These are phyloP conservation scores for Pelargonium australe DNA, from an alignment of 441 rosid genomes.

Conservation along the genomic window DNA sequence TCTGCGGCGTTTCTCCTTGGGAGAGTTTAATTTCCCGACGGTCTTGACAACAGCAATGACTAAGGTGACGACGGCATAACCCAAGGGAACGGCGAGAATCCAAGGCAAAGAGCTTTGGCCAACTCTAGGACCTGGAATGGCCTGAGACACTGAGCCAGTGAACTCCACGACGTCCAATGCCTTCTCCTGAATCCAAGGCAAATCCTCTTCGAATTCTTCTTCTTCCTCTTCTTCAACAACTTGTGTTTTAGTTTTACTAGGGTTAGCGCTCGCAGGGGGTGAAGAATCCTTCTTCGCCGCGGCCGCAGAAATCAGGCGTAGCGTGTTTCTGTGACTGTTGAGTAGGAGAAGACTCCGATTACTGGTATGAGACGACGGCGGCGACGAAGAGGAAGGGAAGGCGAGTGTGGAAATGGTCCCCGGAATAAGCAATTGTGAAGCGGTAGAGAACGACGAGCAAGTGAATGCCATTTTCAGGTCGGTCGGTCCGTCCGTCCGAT, in stretches of 20 bases:
- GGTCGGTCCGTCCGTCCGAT: too few relatives aligned
- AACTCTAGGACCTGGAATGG: constrained; percentile 92
- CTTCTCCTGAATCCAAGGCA: constrained; percentile 92
- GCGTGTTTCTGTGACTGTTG: too few relatives aligned
- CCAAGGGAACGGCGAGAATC: constrained; percentile 83
- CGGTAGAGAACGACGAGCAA: background rate
- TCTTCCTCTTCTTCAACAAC: constrained; percentile 33
- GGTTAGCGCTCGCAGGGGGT: background rate
- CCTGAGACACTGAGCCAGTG: constrained; percentile 89
- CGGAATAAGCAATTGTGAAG: background rate
- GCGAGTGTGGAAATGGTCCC: background rate
- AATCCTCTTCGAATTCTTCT: constrained; percentile 72
- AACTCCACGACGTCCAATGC: constrained; percentile 88
- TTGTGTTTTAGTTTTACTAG: background rate
- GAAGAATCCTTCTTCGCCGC: constrained; percentile 8
- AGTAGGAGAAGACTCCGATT: too few relatives aligned
- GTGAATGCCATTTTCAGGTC: background rate
- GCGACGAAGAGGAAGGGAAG: background rate
- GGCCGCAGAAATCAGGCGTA: constrained; percentile 1
- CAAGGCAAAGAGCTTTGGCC: constrained; percentile 85
- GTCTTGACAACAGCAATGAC: constrained; percentile 75
- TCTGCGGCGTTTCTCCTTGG: constrained; percentile 55
- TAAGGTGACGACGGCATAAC: constrained; percentile 64
- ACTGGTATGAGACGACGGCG: too few relatives aligned
- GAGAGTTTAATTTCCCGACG: constrained; percentile 66